A percentile compares a stretch with the other conserved stretches of the same genome.
These are phyloP conservation scores for Hemerocallis citrina DNA, from an alignment of 106 monocot species.

Conservation along the genomic window DNA sequence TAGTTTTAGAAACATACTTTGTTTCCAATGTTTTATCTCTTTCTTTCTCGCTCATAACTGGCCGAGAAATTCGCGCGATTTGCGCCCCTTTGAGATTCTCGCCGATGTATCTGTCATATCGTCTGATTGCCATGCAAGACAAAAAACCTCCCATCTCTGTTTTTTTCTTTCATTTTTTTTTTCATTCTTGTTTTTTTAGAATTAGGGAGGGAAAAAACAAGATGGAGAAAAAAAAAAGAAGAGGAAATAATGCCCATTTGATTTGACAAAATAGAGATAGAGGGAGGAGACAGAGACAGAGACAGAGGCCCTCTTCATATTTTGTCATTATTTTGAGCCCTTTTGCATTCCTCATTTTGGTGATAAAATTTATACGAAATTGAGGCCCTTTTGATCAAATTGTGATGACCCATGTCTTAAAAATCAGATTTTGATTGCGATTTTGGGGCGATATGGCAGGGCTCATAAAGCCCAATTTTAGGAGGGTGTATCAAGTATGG, in stretches of 20 bases:
- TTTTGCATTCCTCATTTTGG: neutral
- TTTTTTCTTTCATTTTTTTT: neutral
- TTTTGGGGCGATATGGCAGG: constrained; percentile 4
- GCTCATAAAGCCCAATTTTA: constrained; percentile 16
- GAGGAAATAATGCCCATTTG: too few species aligned
- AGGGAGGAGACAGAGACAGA: neutral
- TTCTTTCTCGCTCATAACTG: constrained; percentile 1
- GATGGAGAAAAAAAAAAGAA: constrained; percentile 1
- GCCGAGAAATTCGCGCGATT: constrained; percentile 1
- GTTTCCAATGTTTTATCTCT: too few species aligned
- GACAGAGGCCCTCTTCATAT: neutral
- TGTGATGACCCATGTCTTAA: neutral
- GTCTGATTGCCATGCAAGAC: constrained; percentile 2
- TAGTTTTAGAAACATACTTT: too few species aligned
- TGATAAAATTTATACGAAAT: too few species aligned
- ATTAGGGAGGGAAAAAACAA: too few species aligned
- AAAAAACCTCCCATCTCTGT: neutral
- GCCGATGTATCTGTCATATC: constrained; percentile 6
- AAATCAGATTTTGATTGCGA: neutral
- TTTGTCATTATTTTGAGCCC: neutral
- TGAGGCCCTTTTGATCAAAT: too few species aligned
- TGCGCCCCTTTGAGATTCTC: constrained; percentile 6
- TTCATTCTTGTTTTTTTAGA: too few species aligned
- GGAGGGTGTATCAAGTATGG: constrained; percentile 81
- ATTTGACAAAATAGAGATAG: too few species aligned